Percentiles rank a stretch among this genome's conserved stretches.
phyloP scores from a whole-genome alignment of 441 rosid genomes.

The Populus hybrid region DNA sequence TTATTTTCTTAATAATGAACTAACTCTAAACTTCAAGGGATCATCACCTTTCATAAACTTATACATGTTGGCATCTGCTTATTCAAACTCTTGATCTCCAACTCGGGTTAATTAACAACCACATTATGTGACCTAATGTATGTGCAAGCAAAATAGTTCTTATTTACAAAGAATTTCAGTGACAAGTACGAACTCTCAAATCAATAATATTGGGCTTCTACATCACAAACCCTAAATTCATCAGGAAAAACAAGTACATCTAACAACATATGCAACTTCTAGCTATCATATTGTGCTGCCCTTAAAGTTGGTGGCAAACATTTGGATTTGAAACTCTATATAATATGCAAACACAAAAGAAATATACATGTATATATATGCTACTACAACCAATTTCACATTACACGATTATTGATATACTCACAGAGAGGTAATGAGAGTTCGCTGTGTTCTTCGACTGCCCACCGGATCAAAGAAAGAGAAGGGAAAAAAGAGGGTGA shows the following conservation, averaged over 20 bases:
- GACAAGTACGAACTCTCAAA: neutral
- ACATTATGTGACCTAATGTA: neutral
- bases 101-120: neutral
- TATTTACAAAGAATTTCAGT: neutral
- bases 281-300: neutral
- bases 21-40: neutral
- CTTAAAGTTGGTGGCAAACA: neutral
- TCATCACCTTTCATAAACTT: neutral
- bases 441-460: conserved; percentile 1
- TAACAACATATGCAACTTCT: neutral
- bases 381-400: neutral
- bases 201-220: neutral
- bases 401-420: conserved; percentile 1
- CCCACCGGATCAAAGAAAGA: neutral
- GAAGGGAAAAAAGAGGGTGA: neutral
- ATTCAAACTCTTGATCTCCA: neutral
- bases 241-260: neutral
- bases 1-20: neutral
- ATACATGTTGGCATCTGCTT: neutral
- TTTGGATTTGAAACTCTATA: no score
- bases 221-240: neutral
- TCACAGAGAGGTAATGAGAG: conserved; percentile 13
- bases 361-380: neutral
- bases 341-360: neutral
- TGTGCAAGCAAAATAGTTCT: neutral